Conservation (phyloP, 495 filamentous ascomycete species). For the Aspergillus taichungensis region DNA sequence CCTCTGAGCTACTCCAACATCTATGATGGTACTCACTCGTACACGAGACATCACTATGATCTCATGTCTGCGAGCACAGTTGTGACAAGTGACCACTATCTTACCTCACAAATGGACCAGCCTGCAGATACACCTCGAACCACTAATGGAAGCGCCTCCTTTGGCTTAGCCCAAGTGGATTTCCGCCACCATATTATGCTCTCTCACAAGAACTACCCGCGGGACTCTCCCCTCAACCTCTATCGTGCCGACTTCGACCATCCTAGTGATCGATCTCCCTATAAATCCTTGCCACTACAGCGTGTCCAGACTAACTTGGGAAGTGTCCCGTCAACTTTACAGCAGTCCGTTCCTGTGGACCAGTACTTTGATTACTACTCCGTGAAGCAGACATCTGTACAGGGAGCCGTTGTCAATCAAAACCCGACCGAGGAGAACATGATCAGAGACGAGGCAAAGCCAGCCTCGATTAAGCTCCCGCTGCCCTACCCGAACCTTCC, state of each 20-base stretch:
- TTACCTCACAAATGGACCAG: neutral
- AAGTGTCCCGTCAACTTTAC: constrained; percentile 2
- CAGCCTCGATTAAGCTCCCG: neutral
- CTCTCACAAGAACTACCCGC: neutral
- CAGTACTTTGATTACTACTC: neutral
- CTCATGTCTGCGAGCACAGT: constrained; percentile 9
- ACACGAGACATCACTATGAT: neutral
- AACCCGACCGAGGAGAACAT: too few relatives aligned
- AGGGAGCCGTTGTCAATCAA: too few relatives aligned
- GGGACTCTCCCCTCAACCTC: constrained; percentile 7
- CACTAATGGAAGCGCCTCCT: neutral
- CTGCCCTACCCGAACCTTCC: too few relatives aligned
- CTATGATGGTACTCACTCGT: constrained; percentile 1
- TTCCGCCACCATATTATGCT: neutral
- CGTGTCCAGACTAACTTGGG: too few relatives aligned
- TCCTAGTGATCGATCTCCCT: constrained; percentile 12
- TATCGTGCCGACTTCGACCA: constrained; percentile 14
- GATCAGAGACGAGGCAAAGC: neutral
- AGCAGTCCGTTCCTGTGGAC: neutral
- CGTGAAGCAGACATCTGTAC: too few relatives aligned
- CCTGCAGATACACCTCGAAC: neutral
- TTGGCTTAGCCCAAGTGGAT: neutral
- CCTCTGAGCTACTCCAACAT: constrained; percentile 10
- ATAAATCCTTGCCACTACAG: constrained; percentile 8
- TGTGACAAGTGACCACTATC: neutral